Percentiles rank a stretch among this genome's conserved stretches.
Evolutionary conservation across 371 early-diverging fungal species (phyloP).

Genomic region (Sanchytrium tribonematis): DNA sequence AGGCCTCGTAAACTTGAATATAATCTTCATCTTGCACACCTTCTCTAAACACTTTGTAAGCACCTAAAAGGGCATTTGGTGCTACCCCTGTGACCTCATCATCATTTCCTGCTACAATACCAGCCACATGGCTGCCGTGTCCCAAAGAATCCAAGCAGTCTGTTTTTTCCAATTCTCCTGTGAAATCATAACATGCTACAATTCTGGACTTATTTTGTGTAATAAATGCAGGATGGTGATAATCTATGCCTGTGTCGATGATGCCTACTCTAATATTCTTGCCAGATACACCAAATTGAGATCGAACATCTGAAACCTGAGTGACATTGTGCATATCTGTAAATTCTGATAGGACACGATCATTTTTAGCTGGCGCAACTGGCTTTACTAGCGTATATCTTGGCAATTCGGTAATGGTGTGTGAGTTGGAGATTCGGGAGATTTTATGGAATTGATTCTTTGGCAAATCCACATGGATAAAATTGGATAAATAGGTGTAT

Average conservation of each 20-base stretch:
- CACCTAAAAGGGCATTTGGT: neutral
- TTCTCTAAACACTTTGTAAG: neutral
- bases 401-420: too few species aligned
- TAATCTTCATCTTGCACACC: neutral
- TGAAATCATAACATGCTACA: neutral
- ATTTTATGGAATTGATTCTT: too few species aligned
- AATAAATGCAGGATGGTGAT: neutral
- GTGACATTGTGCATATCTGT: neutral
- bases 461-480: too few species aligned
- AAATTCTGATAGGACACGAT: too few species aligned
- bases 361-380: too few species aligned
- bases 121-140: neutral
- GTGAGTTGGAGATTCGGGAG: too few species aligned
- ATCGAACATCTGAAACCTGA: neutral
- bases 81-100: neutral
- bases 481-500: too few species aligned
- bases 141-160: neutral
- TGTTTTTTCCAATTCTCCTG: neutral
- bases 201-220: neutral
- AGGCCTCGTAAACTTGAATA: neutral
- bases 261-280: conserved; percentile 3
- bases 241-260: conserved; percentile 5
- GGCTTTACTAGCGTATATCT: too few species aligned
- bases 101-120: neutral
- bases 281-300: conserved; percentile 1